Percentiles rank a stretch among this genome's conserved stretches.
These are phyloP conservation scores for Nicotiana obtusifolia DNA, from an alignment of 257 asterid species.

Conservation along the genomic window DNA sequence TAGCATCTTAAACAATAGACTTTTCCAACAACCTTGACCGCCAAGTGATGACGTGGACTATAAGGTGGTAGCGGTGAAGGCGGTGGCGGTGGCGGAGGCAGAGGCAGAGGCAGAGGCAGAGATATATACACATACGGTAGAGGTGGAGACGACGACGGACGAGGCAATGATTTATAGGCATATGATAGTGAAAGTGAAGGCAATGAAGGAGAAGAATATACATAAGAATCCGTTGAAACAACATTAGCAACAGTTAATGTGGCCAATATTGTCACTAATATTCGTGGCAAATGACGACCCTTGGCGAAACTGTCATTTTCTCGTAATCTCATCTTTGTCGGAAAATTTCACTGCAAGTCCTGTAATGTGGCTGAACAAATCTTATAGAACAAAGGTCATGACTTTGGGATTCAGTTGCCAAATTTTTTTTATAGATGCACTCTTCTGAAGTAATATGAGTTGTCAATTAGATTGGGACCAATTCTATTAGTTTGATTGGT, in stretches of 20 bases:
- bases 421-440: slow-evolving; percentile 10
- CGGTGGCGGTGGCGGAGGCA: neutral
- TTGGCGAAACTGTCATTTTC: neutral
- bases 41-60: neutral
- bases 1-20: slow-evolving; percentile 22
- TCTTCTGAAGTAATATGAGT: neutral
- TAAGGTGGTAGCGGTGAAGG: slow-evolving; percentile 11
- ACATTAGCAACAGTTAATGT: slow-evolving; percentile 9
- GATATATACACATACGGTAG: slow-evolving; percentile 3
- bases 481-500: slow-evolving; percentile 2
- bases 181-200: slow-evolving; percentile 7
- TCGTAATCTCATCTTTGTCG: neutral
- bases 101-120: neutral
- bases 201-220: slow-evolving; percentile 9
- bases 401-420: neutral
- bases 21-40: slow-evolving; percentile 24
- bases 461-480: slow-evolving; percentile 1
- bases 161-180: neutral
- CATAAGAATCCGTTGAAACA: slow-evolving; percentile 13
- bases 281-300: slow-evolving; percentile 14
- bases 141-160: neutral
- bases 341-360: neutral
- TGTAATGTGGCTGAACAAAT: too few relatives aligned
- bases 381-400: neutral
- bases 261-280: slow-evolving; percentile 14